phyloP scores from a whole-genome alignment of 2,329 filamentous ascomycete genomes.

The Penicillium vulpinum region DNA sequence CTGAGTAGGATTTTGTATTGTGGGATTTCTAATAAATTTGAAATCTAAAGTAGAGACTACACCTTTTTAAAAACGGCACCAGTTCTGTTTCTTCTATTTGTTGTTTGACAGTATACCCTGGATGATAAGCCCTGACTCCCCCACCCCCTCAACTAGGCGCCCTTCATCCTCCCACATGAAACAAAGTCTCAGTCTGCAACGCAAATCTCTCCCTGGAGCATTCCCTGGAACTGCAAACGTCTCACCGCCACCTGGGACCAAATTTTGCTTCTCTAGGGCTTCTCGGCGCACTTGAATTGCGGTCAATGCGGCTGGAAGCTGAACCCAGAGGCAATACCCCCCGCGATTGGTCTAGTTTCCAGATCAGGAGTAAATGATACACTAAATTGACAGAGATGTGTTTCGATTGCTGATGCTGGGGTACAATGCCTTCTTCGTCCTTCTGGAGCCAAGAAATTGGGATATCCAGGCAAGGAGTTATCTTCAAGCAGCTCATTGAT shows the following conservation, averaged over 20 bases:
- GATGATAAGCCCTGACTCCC: slow-evolving; percentile 6
- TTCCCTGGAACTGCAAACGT: slow-evolving; percentile 51
- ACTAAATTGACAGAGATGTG: slow-evolving; percentile 12
- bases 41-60: background rate
- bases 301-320: slow-evolving; percentile 10
- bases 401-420: slow-evolving; percentile 9
- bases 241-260: slow-evolving; percentile 9
- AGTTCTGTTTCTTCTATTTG: background rate
- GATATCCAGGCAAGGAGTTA: slow-evolving; percentile 51
- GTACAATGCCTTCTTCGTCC: slow-evolving; percentile 7
- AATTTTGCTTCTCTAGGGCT: slow-evolving; percentile 7
- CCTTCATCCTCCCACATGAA: slow-evolving; percentile 20
- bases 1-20: background rate
- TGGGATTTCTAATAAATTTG: background rate
- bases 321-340: slow-evolving; percentile 21
- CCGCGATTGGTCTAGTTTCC: slow-evolving; percentile 1
- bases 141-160: slow-evolving; percentile 13
- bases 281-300: slow-evolving; percentile 5
- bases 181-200: slow-evolving; percentile 14
- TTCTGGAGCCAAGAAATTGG: slow-evolving; percentile 39
- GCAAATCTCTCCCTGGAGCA: slow-evolving; percentile 39
- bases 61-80: too few species aligned
- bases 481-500: slow-evolving; percentile 53
- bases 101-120: background rate
- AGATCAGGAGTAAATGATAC: slow-evolving; percentile 12